A percentile compares a stretch with the other conserved stretches of the same genome.
Evolutionary conservation across 106 monocot species (phyloP).

Genomic region (Alisma plantagoaquatica): DNA sequence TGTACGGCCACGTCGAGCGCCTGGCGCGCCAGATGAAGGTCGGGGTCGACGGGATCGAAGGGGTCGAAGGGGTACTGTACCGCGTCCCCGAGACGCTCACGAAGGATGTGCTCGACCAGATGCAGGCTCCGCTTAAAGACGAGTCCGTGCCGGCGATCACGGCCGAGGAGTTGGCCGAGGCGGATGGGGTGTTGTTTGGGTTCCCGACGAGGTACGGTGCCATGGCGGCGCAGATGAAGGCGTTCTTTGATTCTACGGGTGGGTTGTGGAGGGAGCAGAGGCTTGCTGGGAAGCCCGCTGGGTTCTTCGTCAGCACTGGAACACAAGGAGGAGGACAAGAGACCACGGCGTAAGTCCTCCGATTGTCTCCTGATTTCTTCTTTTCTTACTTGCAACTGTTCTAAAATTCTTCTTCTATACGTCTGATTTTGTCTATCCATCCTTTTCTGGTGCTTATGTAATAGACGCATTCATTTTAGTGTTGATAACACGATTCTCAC

Average conservation of each 20-base stretch:
- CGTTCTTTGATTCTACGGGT: conserved; percentile 62
- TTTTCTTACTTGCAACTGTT: too few species aligned
- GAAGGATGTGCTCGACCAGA: conserved; percentile 38
- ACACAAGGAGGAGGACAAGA: conserved; percentile 75
- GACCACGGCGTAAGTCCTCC: conserved; percentile 55
- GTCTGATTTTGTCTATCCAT: not conserved
- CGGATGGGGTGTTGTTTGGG: conserved; percentile 59
- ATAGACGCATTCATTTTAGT: too few species aligned
- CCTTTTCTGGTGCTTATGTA: not conserved
- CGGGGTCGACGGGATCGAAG: conserved; percentile 30
- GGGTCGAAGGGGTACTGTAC: conserved; percentile 39
- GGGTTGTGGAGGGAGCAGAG: conserved; percentile 44
- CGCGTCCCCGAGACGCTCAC: conserved; percentile 67
- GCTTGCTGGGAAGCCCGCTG: conserved; percentile 61
- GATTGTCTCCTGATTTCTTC: too few species aligned
- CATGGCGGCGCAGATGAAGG: conserved; percentile 81
- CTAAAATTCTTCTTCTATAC: too few species aligned
- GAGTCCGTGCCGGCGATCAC: conserved; percentile 27
- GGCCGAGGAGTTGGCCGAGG: conserved; percentile 27
- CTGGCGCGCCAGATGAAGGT: conserved; percentile 16
- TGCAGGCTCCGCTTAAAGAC: conserved; percentile 35
- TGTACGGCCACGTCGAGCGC: conserved; percentile 29
- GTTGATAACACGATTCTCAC: too few species aligned
- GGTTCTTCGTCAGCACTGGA: conserved; percentile 68
- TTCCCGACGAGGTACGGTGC: conserved; percentile 59